Conservation (phyloP, 345 rosid genomes). For the Laguncularia racemosa region DNA sequence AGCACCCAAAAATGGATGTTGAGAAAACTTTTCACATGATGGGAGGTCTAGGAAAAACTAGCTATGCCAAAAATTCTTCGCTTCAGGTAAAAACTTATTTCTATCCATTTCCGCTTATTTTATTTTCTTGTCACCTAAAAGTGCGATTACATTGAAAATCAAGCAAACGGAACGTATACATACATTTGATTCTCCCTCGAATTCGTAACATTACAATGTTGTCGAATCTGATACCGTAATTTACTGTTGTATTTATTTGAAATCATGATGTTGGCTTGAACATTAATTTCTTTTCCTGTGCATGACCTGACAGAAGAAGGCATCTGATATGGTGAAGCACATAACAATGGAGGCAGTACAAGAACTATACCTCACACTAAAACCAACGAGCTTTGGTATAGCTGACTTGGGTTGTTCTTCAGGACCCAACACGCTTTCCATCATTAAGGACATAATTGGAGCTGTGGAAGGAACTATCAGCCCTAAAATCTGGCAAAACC, state of each 20-base stretch:
- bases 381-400: conserved; percentile 31
- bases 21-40: conserved; percentile 51
- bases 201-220: too few species aligned
- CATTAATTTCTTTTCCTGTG: neutral
- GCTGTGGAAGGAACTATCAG: conserved; percentile 22
- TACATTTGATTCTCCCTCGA: too few species aligned
- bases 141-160: neutral
- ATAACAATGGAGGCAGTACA: conserved; percentile 45
- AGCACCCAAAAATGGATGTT: conserved; percentile 21
- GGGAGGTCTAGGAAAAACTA: conserved; percentile 56
- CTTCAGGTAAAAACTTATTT: conserved; percentile 37
- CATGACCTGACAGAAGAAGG: conserved; percentile 45
- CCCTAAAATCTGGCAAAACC: conserved; percentile 1
- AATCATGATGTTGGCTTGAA: neutral
- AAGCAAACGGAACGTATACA: too few species aligned
- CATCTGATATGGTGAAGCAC: conserved; percentile 61
- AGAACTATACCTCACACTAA: conserved; percentile 26
- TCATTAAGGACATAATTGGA: conserved; percentile 30
- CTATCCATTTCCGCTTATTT: neutral
- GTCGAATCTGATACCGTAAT: too few species aligned
- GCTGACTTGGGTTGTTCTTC: conserved; percentile 59
- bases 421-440: conserved; percentile 41
- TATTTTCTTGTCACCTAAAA: neutral
- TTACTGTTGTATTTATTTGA: neutral
- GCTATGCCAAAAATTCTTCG: conserved; percentile 68